These are phyloP conservation scores for Tetrapisispora iriomotensis DNA, from an alignment of 805 yeast species.

Conservation along the genomic window DNA sequence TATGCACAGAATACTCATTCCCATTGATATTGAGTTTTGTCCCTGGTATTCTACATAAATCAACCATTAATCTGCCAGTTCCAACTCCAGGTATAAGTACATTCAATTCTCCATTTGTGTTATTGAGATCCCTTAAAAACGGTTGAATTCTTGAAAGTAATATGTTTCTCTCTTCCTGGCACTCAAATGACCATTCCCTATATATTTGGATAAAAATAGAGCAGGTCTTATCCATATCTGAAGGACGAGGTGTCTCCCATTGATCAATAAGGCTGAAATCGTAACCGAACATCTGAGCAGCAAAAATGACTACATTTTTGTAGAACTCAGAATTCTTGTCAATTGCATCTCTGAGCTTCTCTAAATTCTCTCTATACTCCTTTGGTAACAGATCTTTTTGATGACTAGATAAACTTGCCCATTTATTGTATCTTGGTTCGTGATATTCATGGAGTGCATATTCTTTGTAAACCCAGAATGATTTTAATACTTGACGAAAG, in stretches of 20 bases:
- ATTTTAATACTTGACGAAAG: neutral
- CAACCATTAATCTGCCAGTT: conserved; percentile 44
- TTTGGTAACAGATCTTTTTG: conserved; percentile 37
- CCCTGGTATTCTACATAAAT: conserved; percentile 33
- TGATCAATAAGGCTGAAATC: neutral
- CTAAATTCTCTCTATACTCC: conserved; percentile 35
- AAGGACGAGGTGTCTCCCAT: neutral
- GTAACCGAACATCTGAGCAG: neutral
- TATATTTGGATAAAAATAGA: conserved; percentile 43
- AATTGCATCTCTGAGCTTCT: conserved; percentile 28
- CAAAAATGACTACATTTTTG: neutral
- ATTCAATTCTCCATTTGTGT: conserved; percentile 32
- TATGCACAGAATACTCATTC: conserved; percentile 51
- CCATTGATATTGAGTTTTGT: conserved; percentile 46
- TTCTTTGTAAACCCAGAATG: conserved; percentile 5
- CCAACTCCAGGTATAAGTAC: conserved; percentile 53
- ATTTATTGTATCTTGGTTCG: conserved; percentile 26
- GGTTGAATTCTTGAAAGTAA: conserved; percentile 20
- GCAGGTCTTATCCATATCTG: conserved; percentile 39
- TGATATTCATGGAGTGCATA: conserved; percentile 8
- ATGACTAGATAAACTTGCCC: conserved; percentile 27
- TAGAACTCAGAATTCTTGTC: conserved; percentile 6
- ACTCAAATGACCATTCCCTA: conserved; percentile 48
- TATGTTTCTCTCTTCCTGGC: conserved; percentile 33
- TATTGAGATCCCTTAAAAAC: conserved; percentile 9